phyloP scores from a whole-genome alignment of 768 basidiomycete species.

The Suillus alpinus region DNA sequence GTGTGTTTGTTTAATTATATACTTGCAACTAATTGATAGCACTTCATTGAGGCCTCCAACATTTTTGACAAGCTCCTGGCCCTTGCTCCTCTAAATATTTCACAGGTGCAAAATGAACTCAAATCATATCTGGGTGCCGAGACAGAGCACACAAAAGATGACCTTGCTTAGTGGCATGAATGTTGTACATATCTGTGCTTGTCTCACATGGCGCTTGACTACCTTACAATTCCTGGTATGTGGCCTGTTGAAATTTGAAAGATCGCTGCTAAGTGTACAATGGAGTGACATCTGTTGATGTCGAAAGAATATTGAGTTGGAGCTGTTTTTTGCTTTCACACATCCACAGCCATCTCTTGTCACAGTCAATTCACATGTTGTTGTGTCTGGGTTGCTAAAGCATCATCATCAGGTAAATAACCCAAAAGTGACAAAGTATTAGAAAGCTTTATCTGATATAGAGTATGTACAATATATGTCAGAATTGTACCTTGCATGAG shows the following conservation, averaged over 20 bases:
- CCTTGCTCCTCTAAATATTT: background rate
- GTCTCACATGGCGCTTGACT: slow-evolving; percentile 33
- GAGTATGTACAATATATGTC: background rate
- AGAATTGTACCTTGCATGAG: background rate
- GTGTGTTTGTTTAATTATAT: background rate
- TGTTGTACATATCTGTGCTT: slow-evolving; percentile 24
- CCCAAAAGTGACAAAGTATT: too few relatives aligned
- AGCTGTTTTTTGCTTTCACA: slow-evolving; percentile 21
- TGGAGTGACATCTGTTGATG: slow-evolving; percentile 10
- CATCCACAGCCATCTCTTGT: slow-evolving; percentile 21
- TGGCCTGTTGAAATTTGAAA: slow-evolving; percentile 13
- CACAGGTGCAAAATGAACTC: slow-evolving; percentile 17
- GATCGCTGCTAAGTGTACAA: slow-evolving; percentile 1
- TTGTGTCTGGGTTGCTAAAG: slow-evolving; percentile 11
- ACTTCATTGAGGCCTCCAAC: background rate
- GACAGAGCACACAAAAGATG: slow-evolving; percentile 22
- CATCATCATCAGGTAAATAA: background rate
- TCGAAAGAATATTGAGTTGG: slow-evolving; percentile 8
- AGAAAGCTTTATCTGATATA: background rate
- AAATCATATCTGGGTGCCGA: slow-evolving; percentile 28
- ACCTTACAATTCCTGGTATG: slow-evolving; percentile 30
- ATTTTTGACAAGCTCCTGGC: background rate
- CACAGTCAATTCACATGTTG: slow-evolving; percentile 20
- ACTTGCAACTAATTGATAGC: background rate
- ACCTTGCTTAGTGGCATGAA: slow-evolving; percentile 32